Evolutionary conservation across 805 yeast genomes (phyloP), one percentile per base, ranked within the genome.

Genomic region (Lachancea kluyveri): DNA sequence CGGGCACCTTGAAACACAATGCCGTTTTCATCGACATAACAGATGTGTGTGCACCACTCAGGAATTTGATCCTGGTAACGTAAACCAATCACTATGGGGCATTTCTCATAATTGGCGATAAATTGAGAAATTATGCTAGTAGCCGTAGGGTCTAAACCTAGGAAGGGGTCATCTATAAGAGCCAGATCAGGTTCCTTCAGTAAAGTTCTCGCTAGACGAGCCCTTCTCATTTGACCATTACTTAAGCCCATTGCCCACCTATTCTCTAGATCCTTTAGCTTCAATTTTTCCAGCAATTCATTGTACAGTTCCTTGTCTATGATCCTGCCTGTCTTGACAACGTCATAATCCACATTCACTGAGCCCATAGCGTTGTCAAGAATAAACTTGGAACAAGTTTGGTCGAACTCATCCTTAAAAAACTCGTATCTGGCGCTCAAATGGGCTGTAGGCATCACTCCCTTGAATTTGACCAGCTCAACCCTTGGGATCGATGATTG

Each of bases 141-240:
- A 8, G 94, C 88, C 1, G 56, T 51, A 0, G 95, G 92, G 48
- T 90, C 98, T 11, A 90, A 64, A 0, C 97, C 98, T 24, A 92
- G 56, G 46, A 87, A 90, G 7, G 96, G 96, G 48, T 92, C 97
- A 54, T 92, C 97, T 12, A 90, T 67, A 4, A 90, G 52, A 32
- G 87, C 59, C 18, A 87, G 42, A 26, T 65, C 62, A 0, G 96
- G 95, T 20, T 70, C 61, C 26, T 65, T 63, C 34, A 85, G 67
- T 25, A 92, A 46, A 0, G 87, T 76, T 39, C 72, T 70, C 0
- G 96, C 97, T 17, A 92, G 60, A 39, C 96, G 68, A 0, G 96
- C 95, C 30, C 98, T 66, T 45, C 98, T 68, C 54, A 83, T 77
- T 57, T 92, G 98, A 0, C 98, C 98, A 55, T 92, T 92, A 54